These are phyloP conservation scores for Endotrypanum monterogeii DNA, from an alignment of 208 protist species.

Conservation along the genomic window DNA sequence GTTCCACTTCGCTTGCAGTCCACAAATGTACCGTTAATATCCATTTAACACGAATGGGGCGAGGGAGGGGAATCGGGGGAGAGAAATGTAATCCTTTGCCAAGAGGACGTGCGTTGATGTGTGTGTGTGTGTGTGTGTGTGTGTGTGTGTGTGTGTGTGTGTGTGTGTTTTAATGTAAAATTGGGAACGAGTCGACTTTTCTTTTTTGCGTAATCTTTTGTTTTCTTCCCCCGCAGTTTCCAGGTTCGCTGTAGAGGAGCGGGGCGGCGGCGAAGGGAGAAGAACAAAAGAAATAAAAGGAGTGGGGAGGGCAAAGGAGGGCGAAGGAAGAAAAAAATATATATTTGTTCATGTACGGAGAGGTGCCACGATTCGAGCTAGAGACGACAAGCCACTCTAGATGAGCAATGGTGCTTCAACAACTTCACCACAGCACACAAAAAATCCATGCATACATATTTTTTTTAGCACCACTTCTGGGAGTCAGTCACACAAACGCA, in stretches of 20 bases:
- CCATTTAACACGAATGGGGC: conserved; percentile 40
- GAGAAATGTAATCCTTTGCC: too few relatives aligned
- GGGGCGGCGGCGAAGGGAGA: not conserved
- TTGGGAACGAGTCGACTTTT: not conserved
- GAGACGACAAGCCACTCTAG: too few relatives aligned
- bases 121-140: not conserved
- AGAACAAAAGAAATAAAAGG: not conserved
- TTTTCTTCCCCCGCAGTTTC: not conserved
- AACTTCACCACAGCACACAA: too few relatives aligned
- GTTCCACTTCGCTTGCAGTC: conserved; percentile 68
- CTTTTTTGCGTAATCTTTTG: not conserved
- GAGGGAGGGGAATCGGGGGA: not conserved
- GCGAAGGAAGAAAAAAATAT: too few relatives aligned
- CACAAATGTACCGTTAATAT: conserved; percentile 83
- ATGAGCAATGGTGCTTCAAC: too few relatives aligned
- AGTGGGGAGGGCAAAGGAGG: not conserved
- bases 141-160: not conserved
- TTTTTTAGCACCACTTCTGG: too few relatives aligned
- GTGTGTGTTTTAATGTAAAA: not conserved
- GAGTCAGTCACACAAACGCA: too few relatives aligned
- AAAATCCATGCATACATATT: too few relatives aligned
- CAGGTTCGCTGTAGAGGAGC: not conserved
- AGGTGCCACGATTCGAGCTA: too few relatives aligned
- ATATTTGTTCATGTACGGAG: too few relatives aligned
- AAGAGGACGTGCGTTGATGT: not conserved